These are phyloP conservation scores for Aspergillus nomiae DNA, from an alignment of 2,329 filamentous ascomycete species.

Conservation along the genomic window DNA sequence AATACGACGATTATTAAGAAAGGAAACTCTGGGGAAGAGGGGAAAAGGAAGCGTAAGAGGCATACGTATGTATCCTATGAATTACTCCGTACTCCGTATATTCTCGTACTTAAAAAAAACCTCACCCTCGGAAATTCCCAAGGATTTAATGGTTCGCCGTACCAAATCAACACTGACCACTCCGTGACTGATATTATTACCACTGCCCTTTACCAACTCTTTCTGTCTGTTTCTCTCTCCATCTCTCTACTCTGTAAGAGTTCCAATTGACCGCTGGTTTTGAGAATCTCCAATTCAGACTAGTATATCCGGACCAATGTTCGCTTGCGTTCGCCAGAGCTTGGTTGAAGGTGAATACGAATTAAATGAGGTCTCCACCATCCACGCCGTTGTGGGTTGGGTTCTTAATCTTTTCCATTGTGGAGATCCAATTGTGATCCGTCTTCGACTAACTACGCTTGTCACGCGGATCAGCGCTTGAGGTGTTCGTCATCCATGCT, in stretches of 20 bases:
- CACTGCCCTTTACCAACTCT: background rate
- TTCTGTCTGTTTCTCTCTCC: background rate
- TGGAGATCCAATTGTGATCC: background rate
- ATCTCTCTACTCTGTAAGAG: background rate
- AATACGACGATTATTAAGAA: background rate
- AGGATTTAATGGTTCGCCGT: background rate
- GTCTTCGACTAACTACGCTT: background rate
- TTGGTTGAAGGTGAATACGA: background rate
- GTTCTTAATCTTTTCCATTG: background rate
- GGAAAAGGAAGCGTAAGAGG: conserved; percentile 1
- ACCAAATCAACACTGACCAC: background rate
- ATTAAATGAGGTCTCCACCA: background rate
- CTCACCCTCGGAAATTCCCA: background rate
- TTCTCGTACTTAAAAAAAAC: background rate
- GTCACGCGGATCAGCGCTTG: background rate
- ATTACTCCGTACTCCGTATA: background rate
- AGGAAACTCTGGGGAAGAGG: background rate
- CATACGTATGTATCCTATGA: background rate
- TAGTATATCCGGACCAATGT: background rate
- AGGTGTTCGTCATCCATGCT: background rate
- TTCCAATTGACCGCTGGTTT: conserved; percentile 6
- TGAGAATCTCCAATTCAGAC: background rate
- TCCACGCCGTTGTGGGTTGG: background rate
- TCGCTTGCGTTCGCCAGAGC: background rate
- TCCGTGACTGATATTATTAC: background rate